Evolutionary conservation across 805 yeast species (phyloP), one percentile per base, ranked within the genome.

Genomic region (Nakazawaea molendinolei): DNA sequence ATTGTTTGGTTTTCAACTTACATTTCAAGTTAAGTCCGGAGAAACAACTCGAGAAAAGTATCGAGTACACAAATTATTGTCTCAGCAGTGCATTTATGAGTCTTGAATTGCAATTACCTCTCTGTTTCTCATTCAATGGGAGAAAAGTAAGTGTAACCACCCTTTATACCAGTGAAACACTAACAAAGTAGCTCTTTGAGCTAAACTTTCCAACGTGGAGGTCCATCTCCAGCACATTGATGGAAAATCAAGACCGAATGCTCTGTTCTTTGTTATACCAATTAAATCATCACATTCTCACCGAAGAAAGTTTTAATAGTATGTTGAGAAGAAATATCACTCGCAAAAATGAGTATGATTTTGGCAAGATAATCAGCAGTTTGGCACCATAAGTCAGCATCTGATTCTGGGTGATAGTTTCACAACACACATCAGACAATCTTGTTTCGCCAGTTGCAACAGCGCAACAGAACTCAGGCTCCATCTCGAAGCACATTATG

Each of bases 121-220:
- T 59, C 17, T 48, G 49, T 12, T 55, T 56, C 28, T 53, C 58
- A 8, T 50, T 43, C 38, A 37, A 48, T 39, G 8, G 45, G 39
- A 7, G 43, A 49, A 28, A 34, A 23, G 13, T 33, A 37, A 15
- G 56, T 7, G 45, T 41, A 13, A 13, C 31, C 15, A 28, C 5
- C 8, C 5, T 19, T 25, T 42, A 51, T 3, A 45, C 48, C 12
- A 38, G 36, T 8, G 50, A 44, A 31, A 42, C 49, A 15, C 25
- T 18, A 5, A 41, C 40, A 25, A 45, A 51, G 1, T 29, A 40
- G 14, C 23, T 44, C 8, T 37, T 51, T 14, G 36, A 44, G 15
- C 43, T 42, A 21, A 47, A 46, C 19, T 49, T 46, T 14, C 39
- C 55, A 5, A 32, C 44, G 3, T 31, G 28, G 36, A 29, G 33